Evolutionary conservation across 2,329 filamentous ascomycete genomes (phyloP).

Genomic region (Penicillium olsonii): DNA sequence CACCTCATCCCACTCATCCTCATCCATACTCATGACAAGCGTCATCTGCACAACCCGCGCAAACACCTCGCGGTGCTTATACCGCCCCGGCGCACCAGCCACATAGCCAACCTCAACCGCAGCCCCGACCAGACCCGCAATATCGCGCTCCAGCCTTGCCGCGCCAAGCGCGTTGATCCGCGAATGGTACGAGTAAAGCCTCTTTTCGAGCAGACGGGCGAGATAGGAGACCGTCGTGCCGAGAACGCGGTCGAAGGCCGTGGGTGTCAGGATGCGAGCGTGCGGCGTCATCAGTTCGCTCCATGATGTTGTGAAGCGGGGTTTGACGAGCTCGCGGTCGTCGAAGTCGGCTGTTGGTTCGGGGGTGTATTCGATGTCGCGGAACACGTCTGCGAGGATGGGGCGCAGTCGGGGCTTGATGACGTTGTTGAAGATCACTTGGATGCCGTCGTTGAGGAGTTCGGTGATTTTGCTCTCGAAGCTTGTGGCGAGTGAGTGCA

Average conservation of each 20-base stretch:
- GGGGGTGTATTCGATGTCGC: constrained; percentile 83
- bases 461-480: constrained; percentile 80
- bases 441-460: constrained; percentile 78
- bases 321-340: constrained; percentile 65
- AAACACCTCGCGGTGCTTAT: constrained; percentile 76
- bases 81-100: constrained; percentile 54
- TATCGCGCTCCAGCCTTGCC: constrained; percentile 79
- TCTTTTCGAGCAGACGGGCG: constrained; percentile 78
- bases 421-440: constrained; percentile 84
- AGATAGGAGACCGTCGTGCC: constrained; percentile 74
- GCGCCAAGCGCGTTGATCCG: constrained; percentile 80
- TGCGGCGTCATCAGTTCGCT: constrained; percentile 81
- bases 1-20: constrained; percentile 89
- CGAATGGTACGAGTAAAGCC: constrained; percentile 78
- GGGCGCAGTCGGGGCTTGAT: constrained; percentile 82
- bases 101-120: constrained; percentile 43
- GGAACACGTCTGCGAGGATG: constrained; percentile 83
- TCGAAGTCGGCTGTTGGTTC: constrained; percentile 53
- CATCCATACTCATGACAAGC: constrained; percentile 90
- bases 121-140: constrained; percentile 68
- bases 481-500: constrained; percentile 68
- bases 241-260: constrained; percentile 75
- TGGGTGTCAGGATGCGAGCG: constrained; percentile 76
- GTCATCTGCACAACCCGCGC: constrained; percentile 75
- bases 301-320: constrained; percentile 84